phyloP scores from a whole-genome alignment of 208 protist genomes.

The Trichomonas tenax region DNA sequence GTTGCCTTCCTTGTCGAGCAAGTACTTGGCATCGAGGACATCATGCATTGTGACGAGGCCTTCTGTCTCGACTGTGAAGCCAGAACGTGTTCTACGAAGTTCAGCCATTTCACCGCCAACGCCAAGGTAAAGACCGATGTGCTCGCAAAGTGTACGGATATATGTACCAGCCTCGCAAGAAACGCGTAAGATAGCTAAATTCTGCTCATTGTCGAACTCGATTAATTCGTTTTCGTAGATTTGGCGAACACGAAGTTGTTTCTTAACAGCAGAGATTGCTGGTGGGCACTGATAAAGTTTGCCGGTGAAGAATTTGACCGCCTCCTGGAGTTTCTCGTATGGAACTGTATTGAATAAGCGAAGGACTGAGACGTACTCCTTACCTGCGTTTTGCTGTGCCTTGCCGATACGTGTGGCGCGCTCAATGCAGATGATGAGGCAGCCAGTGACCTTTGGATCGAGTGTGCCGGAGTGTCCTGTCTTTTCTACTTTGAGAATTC shows the following conservation, averaged over 20 bases:
- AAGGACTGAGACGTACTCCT: constrained; percentile 96
- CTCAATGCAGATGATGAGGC: constrained; percentile 95
- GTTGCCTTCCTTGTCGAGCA: constrained; percentile 86
- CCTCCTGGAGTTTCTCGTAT: constrained; percentile 53
- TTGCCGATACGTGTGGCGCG: constrained; percentile 97
- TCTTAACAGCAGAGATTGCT: constrained; percentile 89
- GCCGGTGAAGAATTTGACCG: constrained; percentile 85
- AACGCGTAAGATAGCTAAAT: constrained; percentile 91
- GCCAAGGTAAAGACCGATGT: constrained; percentile 93
- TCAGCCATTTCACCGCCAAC: constrained; percentile 91
- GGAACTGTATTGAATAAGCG: constrained; percentile 73
- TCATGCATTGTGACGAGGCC: constrained; percentile 98
- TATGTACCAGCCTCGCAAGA: constrained; percentile 99
- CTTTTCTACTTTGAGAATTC: constrained; percentile 93
- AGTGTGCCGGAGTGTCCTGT: constrained; percentile 97
- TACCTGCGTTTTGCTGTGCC: constrained; percentile 90
- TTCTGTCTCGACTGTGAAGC: constrained; percentile 66
- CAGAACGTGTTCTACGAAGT: constrained; percentile 88
- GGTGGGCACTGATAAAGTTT: constrained; percentile 96
- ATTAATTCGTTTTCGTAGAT: constrained; percentile 95
- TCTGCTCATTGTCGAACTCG: constrained; percentile 86
- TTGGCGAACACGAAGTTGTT: constrained; percentile 89
- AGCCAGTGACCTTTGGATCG: constrained; percentile 93
- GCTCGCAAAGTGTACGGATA: constrained; percentile 97
- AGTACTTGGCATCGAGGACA: constrained; percentile 92